Evolutionary conservation across 2,329 filamentous ascomycete genomes (phyloP).

Genomic region (Seiridium unicorne): DNA sequence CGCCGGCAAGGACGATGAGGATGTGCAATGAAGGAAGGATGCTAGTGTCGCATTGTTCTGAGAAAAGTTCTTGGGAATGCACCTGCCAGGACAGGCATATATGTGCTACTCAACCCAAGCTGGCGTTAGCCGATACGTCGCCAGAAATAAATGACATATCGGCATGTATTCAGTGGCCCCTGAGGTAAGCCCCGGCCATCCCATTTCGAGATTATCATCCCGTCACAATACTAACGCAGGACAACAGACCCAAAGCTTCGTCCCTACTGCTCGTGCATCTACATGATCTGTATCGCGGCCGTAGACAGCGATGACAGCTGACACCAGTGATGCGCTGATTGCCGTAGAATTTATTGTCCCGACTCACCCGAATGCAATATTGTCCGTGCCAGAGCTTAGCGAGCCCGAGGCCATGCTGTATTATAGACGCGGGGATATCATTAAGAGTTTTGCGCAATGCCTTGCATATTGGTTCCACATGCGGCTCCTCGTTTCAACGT

Average conservation of each 20-base stretch:
- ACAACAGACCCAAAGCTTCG: no score
- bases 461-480: neutral
- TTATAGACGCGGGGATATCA: neutral
- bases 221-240: no score
- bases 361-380: neutral
- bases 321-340: no score
- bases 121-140: constrained; percentile 30
- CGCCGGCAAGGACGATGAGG: constrained; percentile 2
- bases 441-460: neutral
- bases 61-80: no score
- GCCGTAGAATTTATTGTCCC: no score
- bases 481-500: no score
- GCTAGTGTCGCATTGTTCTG: no score
- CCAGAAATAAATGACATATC: constrained; percentile 17
- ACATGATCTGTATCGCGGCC: no score
- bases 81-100: no score
- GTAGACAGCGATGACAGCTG: no score
- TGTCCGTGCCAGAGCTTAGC: neutral
- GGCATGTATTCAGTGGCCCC: neutral
- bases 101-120: constrained; percentile 5
- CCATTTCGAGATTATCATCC: no score
- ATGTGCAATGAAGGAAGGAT: neutral
- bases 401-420: neutral
- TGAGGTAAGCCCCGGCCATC: neutral
- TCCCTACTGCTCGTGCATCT: no score